Base-by-base conservation (phyloP, 164 flowering plant genomes). In the Paratinospora sagittata region DNA sequence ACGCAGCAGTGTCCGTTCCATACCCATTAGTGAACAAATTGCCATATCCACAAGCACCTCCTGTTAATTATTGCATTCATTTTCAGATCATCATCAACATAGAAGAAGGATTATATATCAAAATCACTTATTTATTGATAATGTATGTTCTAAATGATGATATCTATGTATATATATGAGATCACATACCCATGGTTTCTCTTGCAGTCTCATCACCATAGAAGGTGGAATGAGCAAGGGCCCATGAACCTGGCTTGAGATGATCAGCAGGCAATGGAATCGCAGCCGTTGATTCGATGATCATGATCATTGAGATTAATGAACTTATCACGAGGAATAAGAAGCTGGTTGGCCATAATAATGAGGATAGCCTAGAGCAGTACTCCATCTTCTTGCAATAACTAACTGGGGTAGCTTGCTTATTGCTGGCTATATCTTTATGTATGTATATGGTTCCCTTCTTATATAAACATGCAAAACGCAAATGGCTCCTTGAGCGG, bases 11-110 rank as follows among this genome's bases (percentile, higher is more conserved):
- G 52, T 77, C 73, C 1, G 88, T 84, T 14, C 98, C 97, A 55
- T 93, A 93, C 3, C 98, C 98, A 14, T 63, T 86, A 3, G 0
- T 61, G 33, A 74, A 74, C 81, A 90, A 76, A 75, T 93, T 89
- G 17, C 98, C 98, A 70, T 91, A 93, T 17, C 98, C 98, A 75
- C 98, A 91, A 41, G 98, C 97, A n/a, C 98, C 98, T 33, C 93
- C 98, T 93, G 82, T 39, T 8, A 41, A 41, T 41, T 3, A 41
- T 1, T 41, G 4, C 45, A 1, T 11, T 1, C 11, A 8, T 41
- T 41, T 8, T 41, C 13, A 41, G 13, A 41, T 8, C 13, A 41
- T 41, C 45, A 41, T 8, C 11, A 41, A 41, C 13, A 8, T 41
- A 41, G 4, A 41, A 8, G 12, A 41, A 41, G 45, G 13, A 41